Percentiles rank a stretch among this genome's conserved stretches.
Evolutionary conservation across 345 rosid genomes (phyloP).

Genomic region (Zanthoxylum bungeanum): DNA sequence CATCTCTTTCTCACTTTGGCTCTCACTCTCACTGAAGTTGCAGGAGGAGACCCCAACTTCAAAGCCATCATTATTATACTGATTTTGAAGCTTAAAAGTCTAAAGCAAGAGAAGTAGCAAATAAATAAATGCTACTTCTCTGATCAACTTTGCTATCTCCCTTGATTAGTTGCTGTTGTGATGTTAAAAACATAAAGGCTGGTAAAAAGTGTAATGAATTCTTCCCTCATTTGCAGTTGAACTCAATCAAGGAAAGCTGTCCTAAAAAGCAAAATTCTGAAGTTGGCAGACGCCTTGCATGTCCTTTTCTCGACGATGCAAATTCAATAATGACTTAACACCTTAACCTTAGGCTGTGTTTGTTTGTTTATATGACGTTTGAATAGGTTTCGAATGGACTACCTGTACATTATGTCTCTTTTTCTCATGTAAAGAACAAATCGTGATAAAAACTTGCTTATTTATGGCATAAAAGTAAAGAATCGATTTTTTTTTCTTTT

Average conservation of each 20-base stretch:
- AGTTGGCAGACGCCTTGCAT: neutral
- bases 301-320: neutral
- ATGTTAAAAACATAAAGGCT: neutral
- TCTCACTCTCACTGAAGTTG: conserved; percentile 3
- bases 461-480: too few relatives aligned
- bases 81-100: neutral
- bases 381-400: too few relatives aligned
- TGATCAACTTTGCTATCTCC: neutral
- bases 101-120: neutral
- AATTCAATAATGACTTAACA: too few relatives aligned
- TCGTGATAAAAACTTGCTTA: too few relatives aligned
- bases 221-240: neutral
- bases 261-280: neutral
- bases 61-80: conserved; percentile 10
- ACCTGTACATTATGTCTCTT: too few relatives aligned
- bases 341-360: too few relatives aligned
- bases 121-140: too few relatives aligned
- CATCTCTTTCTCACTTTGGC: neutral
- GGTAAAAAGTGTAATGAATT: neutral
- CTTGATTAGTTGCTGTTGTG: neutral
- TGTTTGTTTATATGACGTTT: too few relatives aligned
- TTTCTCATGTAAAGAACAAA: too few relatives aligned
- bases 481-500: too few relatives aligned
- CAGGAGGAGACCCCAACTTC: conserved; percentile 16
- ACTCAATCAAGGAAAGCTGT: neutral